Conservation (phyloP, 805 yeast species). For the Metschnikowia kunwiensis region DNA sequence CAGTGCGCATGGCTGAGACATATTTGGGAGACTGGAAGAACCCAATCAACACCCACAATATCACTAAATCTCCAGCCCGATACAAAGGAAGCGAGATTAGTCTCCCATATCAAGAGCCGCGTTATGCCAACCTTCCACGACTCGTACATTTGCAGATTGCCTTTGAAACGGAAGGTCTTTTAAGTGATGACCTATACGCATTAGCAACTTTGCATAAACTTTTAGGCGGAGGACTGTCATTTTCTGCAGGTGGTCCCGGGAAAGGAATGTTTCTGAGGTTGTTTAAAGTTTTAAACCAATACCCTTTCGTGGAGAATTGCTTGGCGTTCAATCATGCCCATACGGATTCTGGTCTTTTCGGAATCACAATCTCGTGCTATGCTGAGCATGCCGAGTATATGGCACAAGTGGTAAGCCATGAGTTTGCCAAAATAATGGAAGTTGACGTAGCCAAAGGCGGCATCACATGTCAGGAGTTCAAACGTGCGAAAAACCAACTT, state of each 20-base stretch:
- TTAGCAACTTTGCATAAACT: slow-evolving; percentile 85
- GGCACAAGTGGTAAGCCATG: slow-evolving; percentile 68
- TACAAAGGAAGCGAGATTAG: slow-evolving; percentile 49
- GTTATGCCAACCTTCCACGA: slow-evolving; percentile 58
- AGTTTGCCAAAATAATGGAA: slow-evolving; percentile 36
- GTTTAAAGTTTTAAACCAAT: slow-evolving; percentile 85
- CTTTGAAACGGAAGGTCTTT: slow-evolving; percentile 82
- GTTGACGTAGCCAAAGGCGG: slow-evolving; percentile 46
- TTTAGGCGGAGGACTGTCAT: slow-evolving; percentile 96
- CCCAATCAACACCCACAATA: slow-evolving; percentile 12
- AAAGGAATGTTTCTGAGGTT: slow-evolving; percentile 97
- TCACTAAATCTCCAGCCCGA: slow-evolving; percentile 55
- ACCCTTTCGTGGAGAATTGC: slow-evolving; percentile 88
- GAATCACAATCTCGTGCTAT: slow-evolving; percentile 77
- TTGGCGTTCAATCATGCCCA: slow-evolving; percentile 86
- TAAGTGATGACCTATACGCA: slow-evolving; percentile 84
- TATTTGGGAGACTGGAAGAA: slow-evolving; percentile 60
- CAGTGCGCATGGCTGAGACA: slow-evolving; percentile 58
- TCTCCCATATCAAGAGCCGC: slow-evolving; percentile 37
- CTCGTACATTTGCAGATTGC: slow-evolving; percentile 83
- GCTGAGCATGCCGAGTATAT: slow-evolving; percentile 84
- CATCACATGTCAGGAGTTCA: slow-evolving; percentile 67
- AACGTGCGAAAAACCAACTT: slow-evolving; percentile 89
- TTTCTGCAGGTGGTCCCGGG: slow-evolving; percentile 98
- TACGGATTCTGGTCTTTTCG: slow-evolving; percentile 87